Base-by-base conservation (phyloP, 164 flowering plant genomes). In the Liriodendron chinense region DNA sequence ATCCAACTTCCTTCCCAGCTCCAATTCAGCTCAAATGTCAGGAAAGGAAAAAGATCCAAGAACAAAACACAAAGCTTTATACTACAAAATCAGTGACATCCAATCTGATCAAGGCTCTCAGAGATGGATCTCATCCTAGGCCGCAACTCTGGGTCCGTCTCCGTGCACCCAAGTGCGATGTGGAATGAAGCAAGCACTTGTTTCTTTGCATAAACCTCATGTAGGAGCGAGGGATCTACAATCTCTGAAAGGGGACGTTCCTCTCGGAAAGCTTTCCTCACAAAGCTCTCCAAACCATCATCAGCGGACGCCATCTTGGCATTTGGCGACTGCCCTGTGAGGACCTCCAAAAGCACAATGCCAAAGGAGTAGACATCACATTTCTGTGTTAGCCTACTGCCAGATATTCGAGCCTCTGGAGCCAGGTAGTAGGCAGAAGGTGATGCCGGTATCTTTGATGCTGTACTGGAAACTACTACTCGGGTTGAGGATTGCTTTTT, bases 341-440 rank as follows among this genome's bases (percentile, higher is more conserved):
- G 76, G 10, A 92, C 75, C 84, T 96, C 99, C 87, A 96, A 25
- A 8, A 96, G 88, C 69, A 93, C 83, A 26, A 96, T 81, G 7
- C 99, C 99, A 47, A 91, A 94, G 2, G 99, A 87, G 78, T 89
- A 96, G 14, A 96, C 97, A 63, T 96, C 98, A 56, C 94, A 87
- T 77, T 89, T 94, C 79, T 92, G 98, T 0, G 92, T 86, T 71
- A 86, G 72, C 80, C 80, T 88, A 81, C 77, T 76, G 34, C 94
- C 83, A 7, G 79, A 50, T 3, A 71, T 72, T 47, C 89, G 86
- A 72, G 86, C 90, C 81, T 96, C 99, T 1, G 98, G 99, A 25
- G 98, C 98, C 50, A 79, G 26, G 81, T 92, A 94, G 47, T 73
- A 56, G 9, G 69, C 72, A 1, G 85, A 65, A 1, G 83, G 74